A percentile compares a stretch with the other conserved stretches of the same genome.
Evolutionary conservation across 495 filamentous ascomycete genomes (phyloP).

Genomic region (Melanomma pulvis-pyrius): DNA sequence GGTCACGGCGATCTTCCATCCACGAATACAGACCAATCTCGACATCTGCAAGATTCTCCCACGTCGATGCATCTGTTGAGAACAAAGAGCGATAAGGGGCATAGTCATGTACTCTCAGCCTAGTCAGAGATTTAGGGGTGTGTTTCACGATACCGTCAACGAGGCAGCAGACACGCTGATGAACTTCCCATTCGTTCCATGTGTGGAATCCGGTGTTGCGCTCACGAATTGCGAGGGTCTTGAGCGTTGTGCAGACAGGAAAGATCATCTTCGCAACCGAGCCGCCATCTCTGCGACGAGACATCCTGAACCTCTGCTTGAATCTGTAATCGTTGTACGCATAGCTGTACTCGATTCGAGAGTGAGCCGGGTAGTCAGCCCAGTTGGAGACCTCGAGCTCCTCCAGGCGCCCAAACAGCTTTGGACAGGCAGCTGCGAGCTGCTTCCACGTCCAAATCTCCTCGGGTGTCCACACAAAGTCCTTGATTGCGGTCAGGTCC

Average conservation of each 20-base stretch:
- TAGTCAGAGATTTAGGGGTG: constrained; percentile 27
- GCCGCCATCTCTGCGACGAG: constrained; percentile 31
- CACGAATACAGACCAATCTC: constrained; percentile 26
- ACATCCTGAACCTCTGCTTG: constrained; percentile 30
- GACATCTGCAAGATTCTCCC: constrained; percentile 22
- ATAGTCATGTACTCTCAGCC: constrained; percentile 33
- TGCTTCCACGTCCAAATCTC: constrained; percentile 36
- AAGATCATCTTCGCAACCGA: constrained; percentile 35
- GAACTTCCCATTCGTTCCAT: constrained; percentile 36
- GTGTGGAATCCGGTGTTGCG: constrained; percentile 25
- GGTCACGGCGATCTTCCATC: constrained; percentile 34
- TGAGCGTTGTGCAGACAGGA: constrained; percentile 27
- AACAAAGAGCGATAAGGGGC: constrained; percentile 31
- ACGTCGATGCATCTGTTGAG: constrained; percentile 18
- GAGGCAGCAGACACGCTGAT: constrained; percentile 33
- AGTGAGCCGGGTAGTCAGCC: constrained; percentile 34
- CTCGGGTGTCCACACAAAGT: constrained; percentile 35
- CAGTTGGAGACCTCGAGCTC: constrained; percentile 35
- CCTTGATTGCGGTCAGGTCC: constrained; percentile 31
- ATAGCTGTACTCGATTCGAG: constrained; percentile 31
- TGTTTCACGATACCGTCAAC: constrained; percentile 27
- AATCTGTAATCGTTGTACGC: constrained; percentile 34
- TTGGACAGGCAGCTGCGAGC: constrained; percentile 23
- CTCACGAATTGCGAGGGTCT: constrained; percentile 31
- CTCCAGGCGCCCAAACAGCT: constrained; percentile 27